Evolutionary conservation across 768 basidiomycete species (phyloP).

Genomic region (Boletellus ananas): DNA sequence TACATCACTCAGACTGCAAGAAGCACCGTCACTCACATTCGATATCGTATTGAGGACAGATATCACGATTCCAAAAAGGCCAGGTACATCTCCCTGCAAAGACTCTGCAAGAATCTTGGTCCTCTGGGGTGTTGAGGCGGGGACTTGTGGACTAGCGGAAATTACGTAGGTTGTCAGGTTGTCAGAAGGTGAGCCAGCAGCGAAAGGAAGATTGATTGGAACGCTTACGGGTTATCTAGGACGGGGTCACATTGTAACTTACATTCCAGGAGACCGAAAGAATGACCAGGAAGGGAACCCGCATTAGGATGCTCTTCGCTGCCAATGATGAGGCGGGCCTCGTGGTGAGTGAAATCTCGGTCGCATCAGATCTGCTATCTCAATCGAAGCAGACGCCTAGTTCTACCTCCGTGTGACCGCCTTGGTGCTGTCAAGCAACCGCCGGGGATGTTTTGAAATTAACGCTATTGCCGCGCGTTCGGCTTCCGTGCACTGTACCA

Average conservation of each 20-base stretch:
- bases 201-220: conserved; percentile 20
- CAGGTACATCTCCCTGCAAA: no score
- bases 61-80: no score
- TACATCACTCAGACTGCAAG: no score
- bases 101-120: no score
- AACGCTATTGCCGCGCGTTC: conserved; percentile 12
- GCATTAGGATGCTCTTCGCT: no score
- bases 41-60: no score
- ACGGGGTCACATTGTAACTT: neutral
- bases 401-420: conserved; percentile 11
- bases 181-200: conserved; percentile 11
- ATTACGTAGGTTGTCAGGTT: conserved; percentile 6
- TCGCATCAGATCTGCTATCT: neutral
- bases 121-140: neutral
- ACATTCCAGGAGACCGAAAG: no score
- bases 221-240: conserved; percentile 13
- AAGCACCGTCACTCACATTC: no score
- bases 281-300: no score
- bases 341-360: conserved; percentile 1
- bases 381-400: conserved; percentile 6
- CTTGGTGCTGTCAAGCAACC: conserved; percentile 18
- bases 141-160: conserved; percentile 7
- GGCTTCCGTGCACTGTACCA: conserved; percentile 11
- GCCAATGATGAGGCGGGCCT: neutral
- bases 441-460: conserved; percentile 1